Evolutionary conservation across 495 filamentous ascomycete genomes (phyloP).

Genomic region (Aspergillus steynii): DNA sequence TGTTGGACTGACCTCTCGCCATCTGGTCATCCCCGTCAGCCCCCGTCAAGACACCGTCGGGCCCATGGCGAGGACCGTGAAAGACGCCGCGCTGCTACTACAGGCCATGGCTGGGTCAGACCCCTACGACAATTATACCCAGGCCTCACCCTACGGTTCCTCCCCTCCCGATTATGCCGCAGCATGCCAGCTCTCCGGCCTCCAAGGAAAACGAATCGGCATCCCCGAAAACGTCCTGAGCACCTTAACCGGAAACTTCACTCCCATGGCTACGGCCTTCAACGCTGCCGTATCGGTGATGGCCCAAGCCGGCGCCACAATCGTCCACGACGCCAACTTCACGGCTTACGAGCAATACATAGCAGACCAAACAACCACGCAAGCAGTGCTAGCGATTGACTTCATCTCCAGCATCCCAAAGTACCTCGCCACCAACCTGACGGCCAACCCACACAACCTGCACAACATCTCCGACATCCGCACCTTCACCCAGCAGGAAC

Average conservation of each 20-base stretch:
- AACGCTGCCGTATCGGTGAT: conserved; percentile 43
- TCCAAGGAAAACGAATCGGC: conserved; percentile 52
- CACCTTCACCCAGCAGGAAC: conserved; percentile 45
- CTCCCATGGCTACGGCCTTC: conserved; percentile 43
- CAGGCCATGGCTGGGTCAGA: conserved; percentile 61
- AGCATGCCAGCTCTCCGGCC: conserved; percentile 48
- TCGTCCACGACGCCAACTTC: conserved; percentile 55
- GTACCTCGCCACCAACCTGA: conserved; percentile 46
- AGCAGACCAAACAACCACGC: conserved; percentile 22
- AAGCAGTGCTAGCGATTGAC: conserved; percentile 42
- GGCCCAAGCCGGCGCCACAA: conserved; percentile 47
- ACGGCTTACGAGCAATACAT: conserved; percentile 46
- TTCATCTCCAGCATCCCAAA: conserved; percentile 42
- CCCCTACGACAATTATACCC: conserved; percentile 48
- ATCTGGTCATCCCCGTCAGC: conserved; percentile 62
- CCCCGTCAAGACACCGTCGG: conserved; percentile 66
- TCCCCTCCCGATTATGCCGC: conserved; percentile 49
- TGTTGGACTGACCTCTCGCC: conserved; percentile 63
- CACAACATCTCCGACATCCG: conserved; percentile 39
- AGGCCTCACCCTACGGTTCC: conserved; percentile 46
- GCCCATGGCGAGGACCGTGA: conserved; percentile 63
- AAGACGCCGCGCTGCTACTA: conserved; percentile 66
- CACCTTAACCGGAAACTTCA: conserved; percentile 13
- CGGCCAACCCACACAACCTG: conserved; percentile 48
- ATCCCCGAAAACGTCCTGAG: conserved; percentile 51